Conservation (phyloP, 176 grass and related monocot species). For the Lolium perenne region DNA sequence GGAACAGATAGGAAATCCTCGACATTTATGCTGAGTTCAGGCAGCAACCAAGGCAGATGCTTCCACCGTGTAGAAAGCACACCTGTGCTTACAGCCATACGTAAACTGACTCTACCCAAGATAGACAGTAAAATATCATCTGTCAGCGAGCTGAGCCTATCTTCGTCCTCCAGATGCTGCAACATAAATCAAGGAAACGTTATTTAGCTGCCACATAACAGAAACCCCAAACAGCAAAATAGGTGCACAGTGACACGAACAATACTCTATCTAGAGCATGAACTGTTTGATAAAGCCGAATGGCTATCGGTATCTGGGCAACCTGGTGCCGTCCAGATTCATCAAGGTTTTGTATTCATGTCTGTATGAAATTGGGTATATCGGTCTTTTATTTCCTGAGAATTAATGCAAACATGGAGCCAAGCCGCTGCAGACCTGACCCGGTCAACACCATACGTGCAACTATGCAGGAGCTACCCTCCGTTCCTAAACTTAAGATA, state of each 20-base stretch:
- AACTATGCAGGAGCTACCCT: too few species aligned
- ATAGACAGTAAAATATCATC: neutral
- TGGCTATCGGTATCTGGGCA: neutral
- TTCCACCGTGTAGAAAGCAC: neutral
- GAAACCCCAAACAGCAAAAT: neutral
- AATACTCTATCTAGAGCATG: too few species aligned
- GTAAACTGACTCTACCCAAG: neutral
- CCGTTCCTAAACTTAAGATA: too few species aligned
- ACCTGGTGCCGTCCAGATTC: neutral
- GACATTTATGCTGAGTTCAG: neutral
- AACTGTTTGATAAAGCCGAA: too few species aligned
- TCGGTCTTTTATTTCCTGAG: too few species aligned
- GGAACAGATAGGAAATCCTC: neutral
- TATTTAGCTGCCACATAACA: neutral
- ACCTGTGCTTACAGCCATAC: neutral
- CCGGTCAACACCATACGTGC: too few species aligned
- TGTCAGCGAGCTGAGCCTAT: neutral
- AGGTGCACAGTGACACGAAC: too few species aligned
- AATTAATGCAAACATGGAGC: too few species aligned
- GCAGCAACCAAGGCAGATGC: slow-evolving; percentile 20
- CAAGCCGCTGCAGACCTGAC: too few species aligned
- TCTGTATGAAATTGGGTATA: neutral
- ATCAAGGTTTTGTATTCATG: neutral
- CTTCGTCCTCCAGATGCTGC: neutral
- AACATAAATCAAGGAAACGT: neutral